Evolutionary conservation across 495 filamentous ascomycete species (phyloP).

Genomic region (Neurospora africana): DNA sequence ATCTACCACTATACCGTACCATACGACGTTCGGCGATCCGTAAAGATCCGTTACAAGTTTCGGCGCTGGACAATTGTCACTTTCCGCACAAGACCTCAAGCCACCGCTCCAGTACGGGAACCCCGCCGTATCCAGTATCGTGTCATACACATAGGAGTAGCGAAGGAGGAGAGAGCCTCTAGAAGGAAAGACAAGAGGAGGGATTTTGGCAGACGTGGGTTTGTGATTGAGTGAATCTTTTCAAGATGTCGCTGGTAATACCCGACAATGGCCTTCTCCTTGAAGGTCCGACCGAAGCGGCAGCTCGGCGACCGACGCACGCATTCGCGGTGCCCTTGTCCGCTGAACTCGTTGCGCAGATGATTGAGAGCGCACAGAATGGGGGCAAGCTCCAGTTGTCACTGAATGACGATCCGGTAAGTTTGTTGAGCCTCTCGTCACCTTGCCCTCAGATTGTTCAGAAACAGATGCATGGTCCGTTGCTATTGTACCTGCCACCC

Average conservation of each 20-base stretch:
- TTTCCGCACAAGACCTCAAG: neutral
- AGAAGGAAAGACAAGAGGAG: neutral
- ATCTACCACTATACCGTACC: neutral
- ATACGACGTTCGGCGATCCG: neutral
- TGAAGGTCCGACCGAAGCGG: slow-evolving; percentile 29
- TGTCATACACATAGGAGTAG: neutral
- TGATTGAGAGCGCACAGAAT: slow-evolving; percentile 55
- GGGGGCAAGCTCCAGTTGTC: slow-evolving; percentile 50
- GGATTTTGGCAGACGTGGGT: slow-evolving; percentile 3
- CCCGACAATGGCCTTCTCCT: slow-evolving; percentile 34
- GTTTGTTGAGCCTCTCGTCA: slow-evolving; percentile 18
- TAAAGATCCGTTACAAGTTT: neutral
- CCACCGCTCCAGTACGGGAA: neutral
- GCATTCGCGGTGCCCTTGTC: slow-evolving; percentile 56
- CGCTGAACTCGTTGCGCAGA: slow-evolving; percentile 56
- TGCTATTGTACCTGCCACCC: slow-evolving; percentile 6
- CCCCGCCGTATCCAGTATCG: neutral
- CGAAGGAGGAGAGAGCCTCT: neutral
- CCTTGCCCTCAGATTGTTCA: neutral
- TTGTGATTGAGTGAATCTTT: neutral
- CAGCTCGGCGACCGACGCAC: slow-evolving; percentile 28
- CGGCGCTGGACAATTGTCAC: neutral
- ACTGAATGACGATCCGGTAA: slow-evolving; percentile 46
- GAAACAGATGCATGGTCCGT: neutral
- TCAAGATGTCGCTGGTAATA: slow-evolving; percentile 29